Evolutionary conservation across 2,329 filamentous ascomycete genomes (phyloP).

Genomic region (Cercospora zeina): DNA sequence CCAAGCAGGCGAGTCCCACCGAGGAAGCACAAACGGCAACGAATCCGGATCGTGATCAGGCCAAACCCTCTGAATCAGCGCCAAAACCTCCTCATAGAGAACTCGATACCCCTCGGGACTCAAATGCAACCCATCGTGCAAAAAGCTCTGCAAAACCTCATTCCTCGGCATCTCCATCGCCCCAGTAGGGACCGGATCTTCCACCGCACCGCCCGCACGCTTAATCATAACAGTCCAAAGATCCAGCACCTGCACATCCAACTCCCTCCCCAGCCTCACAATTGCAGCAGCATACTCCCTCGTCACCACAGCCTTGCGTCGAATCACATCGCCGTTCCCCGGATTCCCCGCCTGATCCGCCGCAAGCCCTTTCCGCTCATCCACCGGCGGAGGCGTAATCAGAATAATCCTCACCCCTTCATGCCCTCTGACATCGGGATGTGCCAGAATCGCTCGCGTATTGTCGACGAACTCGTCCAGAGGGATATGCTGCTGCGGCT

Average conservation of each 20-base stretch:
- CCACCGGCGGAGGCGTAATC: slow-evolving; percentile 69
- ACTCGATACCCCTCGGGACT: slow-evolving; percentile 58
- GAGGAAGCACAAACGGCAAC: slow-evolving; percentile 56
- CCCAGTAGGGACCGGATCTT: slow-evolving; percentile 44
- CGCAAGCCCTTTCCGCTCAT: slow-evolving; percentile 30
- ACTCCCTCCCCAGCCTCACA: slow-evolving; percentile 59
- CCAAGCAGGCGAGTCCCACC: slow-evolving; percentile 48
- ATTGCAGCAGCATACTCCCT: slow-evolving; percentile 67
- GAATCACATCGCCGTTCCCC: slow-evolving; percentile 24
- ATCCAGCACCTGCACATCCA: slow-evolving; percentile 67
- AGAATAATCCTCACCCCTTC: slow-evolving; percentile 68
- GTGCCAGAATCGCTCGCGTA: slow-evolving; percentile 67
- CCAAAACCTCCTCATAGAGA: slow-evolving; percentile 56
- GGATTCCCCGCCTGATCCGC: slow-evolving; percentile 26
- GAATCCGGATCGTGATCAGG: slow-evolving; percentile 57
- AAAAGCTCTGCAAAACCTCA: slow-evolving; percentile 53
- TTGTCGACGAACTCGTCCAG: slow-evolving; percentile 75
- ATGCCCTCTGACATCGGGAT: slow-evolving; percentile 69
- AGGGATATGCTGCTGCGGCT: slow-evolving; percentile 70
- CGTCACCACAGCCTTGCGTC: slow-evolving; percentile 60
- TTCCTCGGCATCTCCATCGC: slow-evolving; percentile 59
- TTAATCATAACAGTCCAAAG: slow-evolving; percentile 78
- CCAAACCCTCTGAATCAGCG: slow-evolving; percentile 53
- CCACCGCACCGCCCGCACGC: slow-evolving; percentile 55
- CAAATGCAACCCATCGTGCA: slow-evolving; percentile 63